Evolutionary conservation across 148 eudicot species (phyloP), one percentile per base, ranked within the genome.

Genomic region (Amaranthus cruentus): DNA sequence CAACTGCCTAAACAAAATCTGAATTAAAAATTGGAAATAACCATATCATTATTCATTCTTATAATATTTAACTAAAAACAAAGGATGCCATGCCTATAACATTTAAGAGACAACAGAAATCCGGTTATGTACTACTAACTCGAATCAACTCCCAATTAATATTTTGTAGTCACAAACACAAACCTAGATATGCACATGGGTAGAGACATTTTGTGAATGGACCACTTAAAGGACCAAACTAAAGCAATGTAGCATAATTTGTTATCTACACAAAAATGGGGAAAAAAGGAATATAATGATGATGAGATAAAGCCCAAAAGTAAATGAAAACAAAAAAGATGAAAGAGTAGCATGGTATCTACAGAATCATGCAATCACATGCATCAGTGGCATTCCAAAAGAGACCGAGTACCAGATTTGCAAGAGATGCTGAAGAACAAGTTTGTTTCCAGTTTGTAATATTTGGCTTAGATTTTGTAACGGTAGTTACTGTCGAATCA

Each of bases 61-160:
- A 54, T 58, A 59, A 9, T 55, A 44, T 51, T 50, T 7, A 21
- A 13, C 53, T 4, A 2, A 47, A 51, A 28, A 57, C 7, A 51
- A 73, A 57, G 66, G 52, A 49, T 75, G 28, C 56, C 38, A 28
- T 57, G 12, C 13, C 14, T 49, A 38, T n/a, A 57, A 75, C 46
- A 64, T 46, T 15, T 4, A 28, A 7, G 21, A 46, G 43, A 55
- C 53, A 44, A 9, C 12, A 46, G 43, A 48, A 61, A 8, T 66
- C 42, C 49, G 51, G 38, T 28, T 28, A 28, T 28, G 38, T 28
- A 28, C 15, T 8, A 11, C 2, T 28, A 28, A 28, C 38, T 46
- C 21, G 0, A 47, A 66, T 9, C 9, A 47, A 7, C 46, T 6
- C 38, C 1, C 38, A 28, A 28, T 28, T 28, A 28, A 28, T 28